Conservation (phyloP, 2,329 filamentous ascomycete genomes). For the Diaporthe sp. region DNA sequence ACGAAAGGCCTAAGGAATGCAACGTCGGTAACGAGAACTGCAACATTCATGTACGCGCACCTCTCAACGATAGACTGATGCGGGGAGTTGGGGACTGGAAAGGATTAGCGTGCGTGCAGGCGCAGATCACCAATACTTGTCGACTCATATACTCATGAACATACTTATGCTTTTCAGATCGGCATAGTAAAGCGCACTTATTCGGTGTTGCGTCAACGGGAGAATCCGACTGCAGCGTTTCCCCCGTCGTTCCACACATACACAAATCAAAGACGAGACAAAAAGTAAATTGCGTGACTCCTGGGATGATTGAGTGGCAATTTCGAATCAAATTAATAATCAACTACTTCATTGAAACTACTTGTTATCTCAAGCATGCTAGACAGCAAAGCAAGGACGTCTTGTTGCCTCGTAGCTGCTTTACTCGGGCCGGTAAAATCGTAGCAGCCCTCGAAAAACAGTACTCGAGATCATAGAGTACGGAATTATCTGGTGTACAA, state of each 20-base stretch:
- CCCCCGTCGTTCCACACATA: not conserved
- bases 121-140: not conserved
- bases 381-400: not conserved
- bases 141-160: too few species aligned
- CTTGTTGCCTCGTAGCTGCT: not conserved
- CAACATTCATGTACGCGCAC: slow-evolving; percentile 4
- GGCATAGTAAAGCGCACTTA: not conserved
- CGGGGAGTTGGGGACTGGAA: too few species aligned
- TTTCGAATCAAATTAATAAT: too few species aligned
- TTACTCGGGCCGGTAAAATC: too few species aligned
- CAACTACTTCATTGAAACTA: not conserved
- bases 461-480: too few species aligned
- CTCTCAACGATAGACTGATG: not conserved
- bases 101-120: not conserved
- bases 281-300: not conserved
- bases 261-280: not conserved
- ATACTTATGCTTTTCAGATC: not conserved
- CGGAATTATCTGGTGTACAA: too few species aligned
- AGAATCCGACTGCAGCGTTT: not conserved
- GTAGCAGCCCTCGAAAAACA: too few species aligned
- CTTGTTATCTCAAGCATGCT: not conserved
- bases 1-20: not conserved
- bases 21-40: not conserved
- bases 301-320: too few species aligned
- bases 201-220: not conserved